A percentile compares a stretch with the other conserved stretches of the same genome.
Conservation (phyloP, 352 stramenopile genomes). For the Saprolegnia parasitica region DNA sequence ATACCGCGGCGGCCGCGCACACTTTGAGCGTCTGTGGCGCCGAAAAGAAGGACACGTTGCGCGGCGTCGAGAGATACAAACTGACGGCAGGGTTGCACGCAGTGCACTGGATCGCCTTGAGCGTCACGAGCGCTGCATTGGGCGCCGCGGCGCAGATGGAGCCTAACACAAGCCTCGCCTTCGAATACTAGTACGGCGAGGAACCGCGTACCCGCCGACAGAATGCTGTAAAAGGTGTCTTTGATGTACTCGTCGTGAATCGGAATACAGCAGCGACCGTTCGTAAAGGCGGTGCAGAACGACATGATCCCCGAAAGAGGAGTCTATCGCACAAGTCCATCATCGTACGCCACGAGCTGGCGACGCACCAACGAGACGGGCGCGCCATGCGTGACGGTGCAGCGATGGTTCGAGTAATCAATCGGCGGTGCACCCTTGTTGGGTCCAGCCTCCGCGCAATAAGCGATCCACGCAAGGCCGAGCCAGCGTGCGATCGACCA, state of each 20-base stretch:
- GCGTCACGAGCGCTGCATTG: neutral
- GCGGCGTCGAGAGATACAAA: constrained; percentile 37
- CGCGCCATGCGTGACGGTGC: neutral
- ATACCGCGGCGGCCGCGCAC: constrained; percentile 45
- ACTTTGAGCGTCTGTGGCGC: constrained; percentile 55
- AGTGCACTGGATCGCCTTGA: constrained; percentile 27
- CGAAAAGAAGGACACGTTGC: constrained; percentile 58
- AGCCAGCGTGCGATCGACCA: no score
- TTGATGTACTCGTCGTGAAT: constrained; percentile 62
- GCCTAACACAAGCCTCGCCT: neutral
- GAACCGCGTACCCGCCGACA: constrained; percentile 40
- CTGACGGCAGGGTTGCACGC: constrained; percentile 43
- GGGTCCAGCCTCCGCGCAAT: no score
- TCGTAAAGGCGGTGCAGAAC: constrained; percentile 74
- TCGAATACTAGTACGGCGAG: neutral
- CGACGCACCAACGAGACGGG: neutral
- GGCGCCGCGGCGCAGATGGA: neutral
- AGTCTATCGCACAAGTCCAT: neutral
- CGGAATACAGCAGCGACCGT: constrained; percentile 58
- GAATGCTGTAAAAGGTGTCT: constrained; percentile 50
- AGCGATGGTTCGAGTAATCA: neutral
- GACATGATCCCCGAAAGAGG: constrained; percentile 30
- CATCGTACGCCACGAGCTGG: neutral
- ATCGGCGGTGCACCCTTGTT: no score
- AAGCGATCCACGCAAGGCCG: no score